Evolutionary conservation across 108 stramenopile genomes (phyloP).

Genomic region (Epipyxis sp.): DNA sequence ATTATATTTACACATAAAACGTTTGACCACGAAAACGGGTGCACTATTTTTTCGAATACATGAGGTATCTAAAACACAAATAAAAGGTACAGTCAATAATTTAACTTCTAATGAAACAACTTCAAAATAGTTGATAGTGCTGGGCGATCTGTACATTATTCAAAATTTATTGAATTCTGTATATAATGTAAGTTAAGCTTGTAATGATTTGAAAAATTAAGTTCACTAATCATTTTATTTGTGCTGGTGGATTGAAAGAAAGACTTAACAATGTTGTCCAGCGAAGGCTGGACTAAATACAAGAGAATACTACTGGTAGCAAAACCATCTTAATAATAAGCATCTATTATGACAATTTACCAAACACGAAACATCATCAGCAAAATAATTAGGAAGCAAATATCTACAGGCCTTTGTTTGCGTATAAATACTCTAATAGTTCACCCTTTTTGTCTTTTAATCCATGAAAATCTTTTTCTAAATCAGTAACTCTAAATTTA

Average conservation of each 20-base stretch:
- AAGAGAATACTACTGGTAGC: neutral
- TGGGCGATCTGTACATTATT: too few relatives aligned
- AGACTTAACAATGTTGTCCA: neutral
- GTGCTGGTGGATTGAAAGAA: neutral
- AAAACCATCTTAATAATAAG: neutral
- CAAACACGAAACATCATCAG: neutral
- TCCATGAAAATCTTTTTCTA: neutral
- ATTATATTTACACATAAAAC: too few relatives aligned
- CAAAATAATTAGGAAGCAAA: neutral
- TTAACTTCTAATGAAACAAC: too few relatives aligned
- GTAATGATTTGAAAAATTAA: neutral
- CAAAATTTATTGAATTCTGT: too few relatives aligned
- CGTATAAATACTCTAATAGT: neutral
- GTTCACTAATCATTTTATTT: neutral
- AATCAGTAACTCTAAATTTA: neutral
- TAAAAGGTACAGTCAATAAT: too few relatives aligned
- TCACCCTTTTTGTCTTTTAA: neutral
- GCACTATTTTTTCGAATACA: too few relatives aligned
- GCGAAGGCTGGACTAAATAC: neutral
- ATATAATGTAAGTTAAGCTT: too few relatives aligned
- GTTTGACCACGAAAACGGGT: too few relatives aligned
- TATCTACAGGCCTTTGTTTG: constrained; percentile 15
- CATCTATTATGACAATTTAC: neutral
- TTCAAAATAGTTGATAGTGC: too few relatives aligned
- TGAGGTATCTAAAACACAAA: too few relatives aligned